A percentile compares a stretch with the other conserved stretches of the same genome.
Conservation (phyloP, 2,329 filamentous ascomycete genomes). For the Sphaceloma murrayae region DNA sequence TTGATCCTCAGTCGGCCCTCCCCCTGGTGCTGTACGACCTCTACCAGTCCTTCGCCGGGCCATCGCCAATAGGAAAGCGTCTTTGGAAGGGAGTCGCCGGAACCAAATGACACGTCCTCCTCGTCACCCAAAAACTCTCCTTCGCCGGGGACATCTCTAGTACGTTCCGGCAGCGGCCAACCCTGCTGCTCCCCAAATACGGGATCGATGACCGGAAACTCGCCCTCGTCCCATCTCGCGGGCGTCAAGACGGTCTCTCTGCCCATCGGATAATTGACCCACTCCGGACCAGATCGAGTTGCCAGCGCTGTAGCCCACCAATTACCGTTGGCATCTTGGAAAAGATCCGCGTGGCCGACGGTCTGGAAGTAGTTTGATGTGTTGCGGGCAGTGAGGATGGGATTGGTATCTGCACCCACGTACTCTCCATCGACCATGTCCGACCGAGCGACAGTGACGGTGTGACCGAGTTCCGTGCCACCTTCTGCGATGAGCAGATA, state of each 20-base stretch:
- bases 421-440: slow-evolving; percentile 29
- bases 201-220: slow-evolving; percentile 31
- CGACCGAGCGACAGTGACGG: slow-evolving; percentile 32
- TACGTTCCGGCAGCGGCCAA: slow-evolving; percentile 33
- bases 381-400: slow-evolving; percentile 24
- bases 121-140: background rate
- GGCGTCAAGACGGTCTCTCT: slow-evolving; percentile 44
- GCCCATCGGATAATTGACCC: slow-evolving; percentile 43
- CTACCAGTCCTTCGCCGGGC: background rate
- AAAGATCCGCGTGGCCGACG: slow-evolving; percentile 49
- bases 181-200: slow-evolving; percentile 40
- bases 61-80: background rate
- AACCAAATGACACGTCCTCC: slow-evolving; percentile 30
- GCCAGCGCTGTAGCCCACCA: slow-evolving; percentile 46
- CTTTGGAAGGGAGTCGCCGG: slow-evolving; percentile 36
- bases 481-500: slow-evolving; percentile 32
- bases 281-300: slow-evolving; percentile 38
- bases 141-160: slow-evolving; percentile 37
- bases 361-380: slow-evolving; percentile 37
- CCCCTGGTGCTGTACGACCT: background rate
- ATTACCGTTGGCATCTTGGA: slow-evolving; percentile 41
- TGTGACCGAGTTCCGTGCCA: slow-evolving; percentile 34
- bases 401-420: slow-evolving; percentile 22
- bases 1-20: background rate
- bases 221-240: slow-evolving; percentile 40